These are phyloP conservation scores for Aspergillus nomiae DNA, from an alignment of 2,329 filamentous ascomycete genomes.

Conservation along the genomic window DNA sequence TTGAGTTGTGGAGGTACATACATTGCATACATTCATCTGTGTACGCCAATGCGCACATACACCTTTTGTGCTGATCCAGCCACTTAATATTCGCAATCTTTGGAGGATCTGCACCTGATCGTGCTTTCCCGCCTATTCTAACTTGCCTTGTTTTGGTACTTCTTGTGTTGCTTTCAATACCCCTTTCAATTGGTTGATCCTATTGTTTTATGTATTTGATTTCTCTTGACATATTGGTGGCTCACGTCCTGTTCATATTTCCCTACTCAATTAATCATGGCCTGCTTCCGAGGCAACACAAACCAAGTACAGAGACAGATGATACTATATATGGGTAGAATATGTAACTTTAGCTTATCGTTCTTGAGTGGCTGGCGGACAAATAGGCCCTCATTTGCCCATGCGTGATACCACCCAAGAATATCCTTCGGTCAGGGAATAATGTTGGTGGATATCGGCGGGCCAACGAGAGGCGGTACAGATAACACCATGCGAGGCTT, in stretches of 20 bases:
- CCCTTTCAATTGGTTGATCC: constrained; percentile 16
- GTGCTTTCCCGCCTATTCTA: background rate
- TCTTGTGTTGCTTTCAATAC: constrained; percentile 16
- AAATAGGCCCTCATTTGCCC: constrained; percentile 6
- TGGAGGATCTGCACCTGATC: background rate
- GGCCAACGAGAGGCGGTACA: constrained; percentile 9
- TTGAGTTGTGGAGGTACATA: constrained; percentile 9
- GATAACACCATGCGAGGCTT: constrained; percentile 13
- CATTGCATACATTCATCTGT: constrained; percentile 13
- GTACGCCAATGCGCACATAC: constrained; percentile 14
- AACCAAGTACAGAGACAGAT: background rate
- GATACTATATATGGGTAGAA: background rate
- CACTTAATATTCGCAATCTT: background rate
- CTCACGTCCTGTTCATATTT: constrained; percentile 1
- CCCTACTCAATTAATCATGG: constrained; percentile 2
- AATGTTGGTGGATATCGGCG: constrained; percentile 15
- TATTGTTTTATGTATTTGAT: constrained; percentile 7
- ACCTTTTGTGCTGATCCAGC: constrained; percentile 6
- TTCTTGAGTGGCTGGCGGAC: constrained; percentile 4
- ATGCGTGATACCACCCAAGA: background rate
- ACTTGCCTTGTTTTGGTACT: constrained; percentile 9
- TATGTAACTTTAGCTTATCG: background rate
- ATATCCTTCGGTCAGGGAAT: background rate
- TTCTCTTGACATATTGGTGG: constrained; percentile 5
- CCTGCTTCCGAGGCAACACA: background rate